Evolutionary conservation across 2,329 filamentous ascomycete species (phyloP), one percentile per base, ranked within the genome.

Genomic region (Sodiomyces alkalinus): DNA sequence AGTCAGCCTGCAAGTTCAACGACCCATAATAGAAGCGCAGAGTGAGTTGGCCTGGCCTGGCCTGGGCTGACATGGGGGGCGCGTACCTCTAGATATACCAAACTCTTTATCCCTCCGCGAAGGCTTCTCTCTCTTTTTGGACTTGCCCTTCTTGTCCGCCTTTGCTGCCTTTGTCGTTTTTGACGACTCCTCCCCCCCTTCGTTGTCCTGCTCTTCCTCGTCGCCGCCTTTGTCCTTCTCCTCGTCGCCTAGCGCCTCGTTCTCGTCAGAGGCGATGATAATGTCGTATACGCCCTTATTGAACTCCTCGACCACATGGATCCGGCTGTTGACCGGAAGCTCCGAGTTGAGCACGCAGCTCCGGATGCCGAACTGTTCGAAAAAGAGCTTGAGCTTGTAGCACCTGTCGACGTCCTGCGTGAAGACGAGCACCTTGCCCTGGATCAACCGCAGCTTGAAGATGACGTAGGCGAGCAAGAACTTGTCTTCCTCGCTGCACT

Each of bases 251-350:
- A 93, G 52, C 8, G 92, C 70, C 46, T 92, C 85, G 39, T 80
- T 78, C 48, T 93, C 86, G 42, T 98, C 90, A 1, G 83, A 86
- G 1, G 90, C 90, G 43, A 98, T 93, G 40, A 98, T 86, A 36
- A 96, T 94, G 43, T 98, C 87, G 62, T 98, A 98, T 6, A 96
- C 75, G 29, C 82, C 81, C 53, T 81, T 80, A 59, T 96, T 98
- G 57, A 98, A 98, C 50, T 96, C 85, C 43, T 96, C 80, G 3
- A 98, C 87, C 2, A 93, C 85, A 48, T 98, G 87, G 21, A 94
- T 74, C 34, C 90, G 68, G 2, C 81, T 90, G 45, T 94, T 94
- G 39, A 96, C 76, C 0, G 90, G 90, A 19, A 98, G 57, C 47
- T 98, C 87, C 1, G 83, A 90, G 56, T 98, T 98, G 22, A 98